These are phyloP conservation scores for Ophiocordyceps polyrhachis-furcata DNA, from an alignment of 2,329 filamentous ascomycete genomes.

Conservation along the genomic window DNA sequence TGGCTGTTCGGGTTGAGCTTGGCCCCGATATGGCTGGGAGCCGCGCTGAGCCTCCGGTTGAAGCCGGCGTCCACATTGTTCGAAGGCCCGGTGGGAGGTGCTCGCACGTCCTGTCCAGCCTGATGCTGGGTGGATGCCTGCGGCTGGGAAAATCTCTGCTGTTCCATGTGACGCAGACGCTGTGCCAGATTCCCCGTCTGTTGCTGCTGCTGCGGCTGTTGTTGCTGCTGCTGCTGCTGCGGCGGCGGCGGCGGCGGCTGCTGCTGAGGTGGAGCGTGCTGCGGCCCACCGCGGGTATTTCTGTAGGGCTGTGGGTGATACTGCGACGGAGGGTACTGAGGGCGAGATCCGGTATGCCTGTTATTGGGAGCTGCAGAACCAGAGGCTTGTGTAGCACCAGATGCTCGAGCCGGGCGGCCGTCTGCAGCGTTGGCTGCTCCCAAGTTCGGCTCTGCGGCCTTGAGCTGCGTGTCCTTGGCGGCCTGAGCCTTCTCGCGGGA, in stretches of 20 bases:
- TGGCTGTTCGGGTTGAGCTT: slow-evolving; percentile 47
- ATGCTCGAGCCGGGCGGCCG: slow-evolving; percentile 13
- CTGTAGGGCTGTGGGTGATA: slow-evolving; percentile 29
- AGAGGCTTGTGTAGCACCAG: slow-evolving; percentile 14
- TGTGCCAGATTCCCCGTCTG: slow-evolving; percentile 27
- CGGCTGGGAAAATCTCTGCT: slow-evolving; percentile 28
- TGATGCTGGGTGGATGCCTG: slow-evolving; percentile 28
- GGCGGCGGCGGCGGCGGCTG: slow-evolving; percentile 29
- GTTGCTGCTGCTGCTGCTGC: slow-evolving; percentile 32
- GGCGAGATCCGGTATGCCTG: slow-evolving; percentile 29
- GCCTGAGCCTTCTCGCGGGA: slow-evolving; percentile 23
- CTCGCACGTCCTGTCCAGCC: slow-evolving; percentile 44
- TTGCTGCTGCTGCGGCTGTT: slow-evolving; percentile 13
- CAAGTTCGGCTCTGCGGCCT: slow-evolving; percentile 10
- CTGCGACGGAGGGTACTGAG: slow-evolving; percentile 25
- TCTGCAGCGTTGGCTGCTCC: slow-evolving; percentile 8
- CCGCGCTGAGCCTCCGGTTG: slow-evolving; percentile 31
- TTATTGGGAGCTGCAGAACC: slow-evolving; percentile 10
- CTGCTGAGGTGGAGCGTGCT: slow-evolving; percentile 22
- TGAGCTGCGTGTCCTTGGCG: slow-evolving; percentile 26
- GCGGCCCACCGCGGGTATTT: slow-evolving; percentile 25
- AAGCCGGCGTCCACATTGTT: slow-evolving; percentile 33
- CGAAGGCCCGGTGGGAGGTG: slow-evolving; percentile 56
- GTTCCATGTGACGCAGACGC: slow-evolving; percentile 31
- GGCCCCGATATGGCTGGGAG: slow-evolving; percentile 30